A percentile compares a stretch with the other conserved stretches of the same genome.
phyloP scores from a whole-genome alignment of 2,329 filamentous ascomycete genomes.

The Xylaria sp. region DNA sequence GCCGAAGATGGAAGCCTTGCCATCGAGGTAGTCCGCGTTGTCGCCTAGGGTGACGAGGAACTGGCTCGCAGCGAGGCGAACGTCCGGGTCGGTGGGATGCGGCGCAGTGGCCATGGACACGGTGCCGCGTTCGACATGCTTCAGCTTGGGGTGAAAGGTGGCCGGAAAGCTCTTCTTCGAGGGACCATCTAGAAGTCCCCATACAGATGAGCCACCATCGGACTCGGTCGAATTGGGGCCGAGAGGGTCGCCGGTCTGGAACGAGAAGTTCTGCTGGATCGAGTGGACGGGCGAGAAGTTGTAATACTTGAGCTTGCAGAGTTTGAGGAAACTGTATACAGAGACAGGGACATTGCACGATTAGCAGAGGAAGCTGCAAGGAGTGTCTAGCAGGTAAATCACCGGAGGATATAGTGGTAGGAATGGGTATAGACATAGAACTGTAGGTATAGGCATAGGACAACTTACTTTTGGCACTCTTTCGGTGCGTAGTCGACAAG shows the following conservation, averaged over 20 bases:
- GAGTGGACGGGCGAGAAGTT: constrained; percentile 95
- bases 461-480: constrained; percentile 90
- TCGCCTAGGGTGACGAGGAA: constrained; percentile 94
- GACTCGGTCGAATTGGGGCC: constrained; percentile 85
- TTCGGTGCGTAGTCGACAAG: constrained; percentile 89
- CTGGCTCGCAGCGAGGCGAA: constrained; percentile 85
- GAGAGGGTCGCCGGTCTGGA: constrained; percentile 94
- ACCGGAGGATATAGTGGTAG: background rate
- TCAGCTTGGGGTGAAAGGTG: constrained; percentile 87
- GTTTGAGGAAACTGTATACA: constrained; percentile 86
- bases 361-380: constrained; percentile 57
- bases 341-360: constrained; percentile 44
- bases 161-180: constrained; percentile 82
- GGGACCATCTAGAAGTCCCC: constrained; percentile 80
- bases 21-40: constrained; percentile 89
- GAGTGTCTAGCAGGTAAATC: background rate
- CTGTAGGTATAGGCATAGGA: constrained; percentile 3
- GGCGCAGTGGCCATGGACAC: constrained; percentile 98
- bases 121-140: constrained; percentile 88
- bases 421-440: background rate
- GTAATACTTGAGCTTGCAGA: constrained; percentile 99
- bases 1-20: constrained; percentile 93
- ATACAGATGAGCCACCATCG: constrained; percentile 93
- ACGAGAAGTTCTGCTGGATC: constrained; percentile 94
- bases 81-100: constrained; percentile 79